Conservation (phyloP, 768 basidiomycete species). For the Termitomyces sp. region DNA sequence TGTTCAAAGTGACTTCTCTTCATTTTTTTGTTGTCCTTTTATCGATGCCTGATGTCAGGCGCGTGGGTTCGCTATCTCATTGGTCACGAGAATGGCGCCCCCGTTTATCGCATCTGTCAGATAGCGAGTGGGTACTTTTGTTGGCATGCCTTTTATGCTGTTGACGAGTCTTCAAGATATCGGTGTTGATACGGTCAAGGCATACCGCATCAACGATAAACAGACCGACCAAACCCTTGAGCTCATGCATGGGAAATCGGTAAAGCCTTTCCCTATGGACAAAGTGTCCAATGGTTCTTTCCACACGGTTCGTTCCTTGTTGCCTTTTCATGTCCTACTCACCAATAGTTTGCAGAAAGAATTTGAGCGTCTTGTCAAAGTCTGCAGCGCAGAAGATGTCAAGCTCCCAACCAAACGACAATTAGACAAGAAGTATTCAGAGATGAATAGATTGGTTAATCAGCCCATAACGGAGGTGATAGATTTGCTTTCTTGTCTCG, state of each 20-base stretch:
- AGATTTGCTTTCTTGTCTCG: not conserved
- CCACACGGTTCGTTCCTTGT: conserved; percentile 48
- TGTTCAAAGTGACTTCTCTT: conserved; percentile 50
- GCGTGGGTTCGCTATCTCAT: conserved; percentile 85
- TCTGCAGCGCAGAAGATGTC: conserved; percentile 44
- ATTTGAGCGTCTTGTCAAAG: conserved; percentile 52
- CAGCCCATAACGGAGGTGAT: conserved; percentile 77
- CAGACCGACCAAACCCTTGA: conserved; percentile 62
- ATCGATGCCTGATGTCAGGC: conserved; percentile 35
- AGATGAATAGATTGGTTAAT: conserved; percentile 52
- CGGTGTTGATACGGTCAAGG: conserved; percentile 45
- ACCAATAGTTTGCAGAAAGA: conserved; percentile 49
- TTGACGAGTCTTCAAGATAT: conserved; percentile 32
- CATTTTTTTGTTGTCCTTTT: conserved; percentile 6
- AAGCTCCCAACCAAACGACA: conserved; percentile 64
- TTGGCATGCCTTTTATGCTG: not conserved
- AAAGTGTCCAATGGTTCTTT: conserved; percentile 78
- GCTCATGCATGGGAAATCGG: conserved; percentile 71
- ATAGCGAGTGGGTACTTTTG: conserved; percentile 53
- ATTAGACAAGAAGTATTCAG: conserved; percentile 58
- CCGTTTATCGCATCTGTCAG: conserved; percentile 81
- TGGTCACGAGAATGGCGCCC: conserved; percentile 49
- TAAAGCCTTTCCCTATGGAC: conserved; percentile 68
- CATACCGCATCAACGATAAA: conserved; percentile 68
- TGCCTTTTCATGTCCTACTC: not conserved